A percentile compares a stretch with the other conserved stretches of the same genome.
Evolutionary conservation across 768 basidiomycete genomes (phyloP).

Genomic region (Naganishia randhawae): DNA sequence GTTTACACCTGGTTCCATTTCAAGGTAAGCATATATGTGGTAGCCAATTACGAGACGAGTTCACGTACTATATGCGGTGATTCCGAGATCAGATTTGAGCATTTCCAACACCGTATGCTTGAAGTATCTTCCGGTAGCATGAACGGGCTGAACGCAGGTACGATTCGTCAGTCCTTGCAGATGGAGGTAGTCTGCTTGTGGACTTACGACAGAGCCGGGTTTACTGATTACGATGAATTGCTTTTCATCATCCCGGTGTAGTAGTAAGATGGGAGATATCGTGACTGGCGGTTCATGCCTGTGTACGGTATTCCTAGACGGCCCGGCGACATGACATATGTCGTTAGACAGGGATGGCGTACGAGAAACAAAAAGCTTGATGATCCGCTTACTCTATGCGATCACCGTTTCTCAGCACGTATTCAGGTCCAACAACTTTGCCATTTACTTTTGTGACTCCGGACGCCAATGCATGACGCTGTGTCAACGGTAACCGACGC

Average conservation of each 20-base stretch:
- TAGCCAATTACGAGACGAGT: background rate
- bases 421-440: slow-evolving; percentile 71
- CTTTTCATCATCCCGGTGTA: slow-evolving; percentile 71
- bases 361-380: background rate
- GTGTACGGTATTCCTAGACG: slow-evolving; percentile 76
- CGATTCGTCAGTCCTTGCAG: background rate
- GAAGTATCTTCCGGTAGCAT: slow-evolving; percentile 84
- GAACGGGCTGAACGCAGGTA: slow-evolving; percentile 66
- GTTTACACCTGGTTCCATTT: slow-evolving; percentile 68
- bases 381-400: slow-evolving; percentile 68
- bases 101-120: slow-evolving; percentile 84
- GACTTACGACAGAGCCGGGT: slow-evolving; percentile 88
- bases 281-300: slow-evolving; percentile 97
- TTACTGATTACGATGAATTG: slow-evolving; percentile 91
- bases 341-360: too few species aligned
- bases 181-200: background rate
- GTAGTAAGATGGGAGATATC: slow-evolving; percentile 70
- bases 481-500: background rate
- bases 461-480: slow-evolving; percentile 74
- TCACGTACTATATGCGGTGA: slow-evolving; percentile 75
- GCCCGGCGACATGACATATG: too few species aligned
- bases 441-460: slow-evolving; percentile 96
- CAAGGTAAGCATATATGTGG: background rate
- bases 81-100: slow-evolving; percentile 75
- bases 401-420: slow-evolving; percentile 79